Evolutionary conservation across 495 filamentous ascomycete genomes (phyloP).

Genomic region (Chlorociboria aeruginascens): DNA sequence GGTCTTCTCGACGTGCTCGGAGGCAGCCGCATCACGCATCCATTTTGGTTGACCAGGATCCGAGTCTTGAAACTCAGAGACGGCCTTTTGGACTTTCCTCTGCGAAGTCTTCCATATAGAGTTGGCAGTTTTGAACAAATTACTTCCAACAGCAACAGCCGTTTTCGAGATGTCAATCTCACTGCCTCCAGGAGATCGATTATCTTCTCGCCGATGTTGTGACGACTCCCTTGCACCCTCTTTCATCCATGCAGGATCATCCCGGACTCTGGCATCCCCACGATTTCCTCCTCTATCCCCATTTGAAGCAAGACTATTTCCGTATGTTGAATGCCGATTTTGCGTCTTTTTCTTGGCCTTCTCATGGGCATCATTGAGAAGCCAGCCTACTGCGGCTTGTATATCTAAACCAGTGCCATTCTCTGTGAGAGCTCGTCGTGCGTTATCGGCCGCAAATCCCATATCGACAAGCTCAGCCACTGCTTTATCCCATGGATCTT

Average conservation of each 20-base stretch:
- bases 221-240: constrained; percentile 21
- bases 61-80: constrained; percentile 65
- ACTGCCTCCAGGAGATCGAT: constrained; percentile 39
- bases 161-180: constrained; percentile 72
- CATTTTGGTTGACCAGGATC: constrained; percentile 85
- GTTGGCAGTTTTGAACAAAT: constrained; percentile 84
- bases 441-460: constrained; percentile 77
- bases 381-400: constrained; percentile 78
- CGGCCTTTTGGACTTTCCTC: constrained; percentile 89
- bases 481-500: constrained; percentile 63
- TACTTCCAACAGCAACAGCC: constrained; percentile 72
- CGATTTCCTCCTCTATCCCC: constrained; percentile 14
- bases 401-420: constrained; percentile 72
- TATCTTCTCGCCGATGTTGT: constrained; percentile 36
- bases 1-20: constrained; percentile 14
- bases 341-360: constrained; percentile 47
- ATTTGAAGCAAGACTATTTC: constrained; percentile 21
- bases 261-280: constrained; percentile 21
- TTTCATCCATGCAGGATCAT: constrained; percentile 25
- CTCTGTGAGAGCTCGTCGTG: constrained; percentile 62
- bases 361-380: constrained; percentile 80
- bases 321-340: constrained; percentile 15
- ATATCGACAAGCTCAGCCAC: constrained; percentile 90
- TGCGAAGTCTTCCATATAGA: constrained; percentile 87
- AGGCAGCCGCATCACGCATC: constrained; percentile 49